phyloP scores from a whole-genome alignment of 2,329 filamentous ascomycete genomes.

The Helotiales sp. region DNA sequence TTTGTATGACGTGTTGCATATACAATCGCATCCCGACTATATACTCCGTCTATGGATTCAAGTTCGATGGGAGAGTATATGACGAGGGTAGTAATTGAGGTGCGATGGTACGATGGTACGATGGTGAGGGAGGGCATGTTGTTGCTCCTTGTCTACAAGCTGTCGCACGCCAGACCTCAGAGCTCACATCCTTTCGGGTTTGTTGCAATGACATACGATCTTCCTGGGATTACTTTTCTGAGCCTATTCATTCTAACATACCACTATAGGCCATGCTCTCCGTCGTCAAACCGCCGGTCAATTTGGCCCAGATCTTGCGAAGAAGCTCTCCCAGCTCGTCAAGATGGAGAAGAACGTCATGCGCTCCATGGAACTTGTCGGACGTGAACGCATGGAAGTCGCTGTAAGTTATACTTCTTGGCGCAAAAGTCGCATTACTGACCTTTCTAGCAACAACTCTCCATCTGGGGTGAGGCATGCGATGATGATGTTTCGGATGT shows the following conservation, averaged over 20 bases:
- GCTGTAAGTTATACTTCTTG: conserved; percentile 65
- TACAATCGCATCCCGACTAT: neutral
- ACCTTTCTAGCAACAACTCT: conserved; percentile 83
- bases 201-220: neutral
- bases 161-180: too few relatives aligned
- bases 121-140: neutral
- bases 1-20: conserved; percentile 31
- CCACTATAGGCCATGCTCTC: conserved; percentile 69
- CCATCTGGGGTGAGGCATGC: conserved; percentile 91
- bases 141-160: neutral
- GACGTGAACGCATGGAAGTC: conserved; percentile 96
- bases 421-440: conserved; percentile 10
- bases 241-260: conserved; percentile 50
- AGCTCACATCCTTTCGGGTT: neutral
- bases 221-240: neutral
- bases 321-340: conserved; percentile 95
- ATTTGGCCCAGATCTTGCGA: conserved; percentile 80
- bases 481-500: conserved; percentile 99
- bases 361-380: conserved; percentile 95
- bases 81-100: neutral
- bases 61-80: neutral
- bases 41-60: neutral
- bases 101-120: neutral
- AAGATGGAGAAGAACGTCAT: conserved; percentile 99
- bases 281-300: conserved; percentile 75